These are phyloP conservation scores for Phytophthora sansomeana DNA, from an alignment of 352 stramenopile species.

Conservation along the genomic window DNA sequence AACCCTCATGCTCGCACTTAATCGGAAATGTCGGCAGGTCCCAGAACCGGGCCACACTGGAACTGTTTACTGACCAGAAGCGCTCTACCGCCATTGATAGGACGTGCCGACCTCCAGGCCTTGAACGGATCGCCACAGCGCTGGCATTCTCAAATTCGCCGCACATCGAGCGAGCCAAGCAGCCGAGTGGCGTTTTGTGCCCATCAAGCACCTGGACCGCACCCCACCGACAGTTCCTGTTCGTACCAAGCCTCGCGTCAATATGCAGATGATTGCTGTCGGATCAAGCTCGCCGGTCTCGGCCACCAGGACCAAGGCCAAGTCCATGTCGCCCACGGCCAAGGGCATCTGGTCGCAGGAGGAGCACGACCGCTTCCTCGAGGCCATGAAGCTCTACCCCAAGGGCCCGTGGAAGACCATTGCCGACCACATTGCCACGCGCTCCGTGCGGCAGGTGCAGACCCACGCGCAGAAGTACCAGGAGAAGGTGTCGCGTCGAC, in stretches of 20 bases:
- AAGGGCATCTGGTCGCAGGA: constrained; percentile 72
- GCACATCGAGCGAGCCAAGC: constrained; percentile 19
- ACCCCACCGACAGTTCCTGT: background rate
- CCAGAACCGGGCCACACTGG: constrained; percentile 8
- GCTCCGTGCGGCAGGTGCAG: constrained; percentile 75
- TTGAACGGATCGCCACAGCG: constrained; percentile 18
- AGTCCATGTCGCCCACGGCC: constrained; percentile 40
- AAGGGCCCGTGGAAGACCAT: constrained; percentile 81
- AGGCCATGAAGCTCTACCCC: constrained; percentile 71
- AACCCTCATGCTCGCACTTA: constrained; percentile 12
- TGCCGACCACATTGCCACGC: constrained; percentile 73
- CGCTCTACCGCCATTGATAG: constrained; percentile 27
- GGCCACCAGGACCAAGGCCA: constrained; percentile 21
- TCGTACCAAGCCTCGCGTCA: constrained; percentile 2
- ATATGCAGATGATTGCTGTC: constrained; percentile 37
- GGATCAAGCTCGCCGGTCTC: constrained; percentile 35
- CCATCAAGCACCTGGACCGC: background rate
- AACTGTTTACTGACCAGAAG: constrained; percentile 39
- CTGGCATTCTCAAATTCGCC: constrained; percentile 44
- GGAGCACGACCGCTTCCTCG: constrained; percentile 78
- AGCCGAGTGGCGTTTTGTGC: background rate
- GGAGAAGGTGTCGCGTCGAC: constrained; percentile 71
- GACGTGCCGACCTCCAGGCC: constrained; percentile 33
- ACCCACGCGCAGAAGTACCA: constrained; percentile 86
- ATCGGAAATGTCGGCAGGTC: constrained; percentile 33